Conservation (phyloP, 495 filamentous ascomycete genomes). For the Chaetomidium leptoderma region DNA sequence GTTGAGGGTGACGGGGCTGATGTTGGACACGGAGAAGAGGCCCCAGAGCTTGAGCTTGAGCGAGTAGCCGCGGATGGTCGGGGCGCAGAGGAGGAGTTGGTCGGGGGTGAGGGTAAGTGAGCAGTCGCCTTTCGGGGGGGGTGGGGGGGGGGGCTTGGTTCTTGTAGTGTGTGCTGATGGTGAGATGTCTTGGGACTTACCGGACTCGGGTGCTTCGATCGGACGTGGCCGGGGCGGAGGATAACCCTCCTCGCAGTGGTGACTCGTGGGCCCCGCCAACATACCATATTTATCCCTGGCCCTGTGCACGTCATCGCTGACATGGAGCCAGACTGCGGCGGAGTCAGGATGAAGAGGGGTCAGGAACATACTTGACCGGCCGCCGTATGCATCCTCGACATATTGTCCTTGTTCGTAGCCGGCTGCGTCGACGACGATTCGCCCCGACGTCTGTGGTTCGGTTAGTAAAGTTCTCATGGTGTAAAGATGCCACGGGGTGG, state of each 20-base stretch:
- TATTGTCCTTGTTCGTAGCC: not conserved
- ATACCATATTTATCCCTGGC: too few species aligned
- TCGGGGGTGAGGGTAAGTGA: not conserved
- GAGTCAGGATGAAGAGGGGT: not conserved
- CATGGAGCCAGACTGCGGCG: not conserved
- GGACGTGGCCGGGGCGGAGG: too few species aligned
- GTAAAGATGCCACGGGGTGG: not conserved
- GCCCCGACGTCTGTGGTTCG: not conserved
- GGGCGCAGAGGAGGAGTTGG: not conserved
- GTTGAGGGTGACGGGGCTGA: not conserved
- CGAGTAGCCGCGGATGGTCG: not conserved
- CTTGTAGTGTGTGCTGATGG: not conserved
- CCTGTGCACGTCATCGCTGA: not conserved
- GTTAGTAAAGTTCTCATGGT: not conserved
- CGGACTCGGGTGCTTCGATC: too few species aligned
- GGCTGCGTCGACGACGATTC: not conserved
- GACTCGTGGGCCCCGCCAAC: too few species aligned
- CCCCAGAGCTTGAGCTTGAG: constrained; percentile 1
- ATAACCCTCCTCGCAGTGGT: not conserved
- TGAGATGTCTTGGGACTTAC: too few species aligned
- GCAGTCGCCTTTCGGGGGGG: too few species aligned
- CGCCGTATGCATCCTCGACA: not conserved
- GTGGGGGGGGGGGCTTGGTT: too few species aligned
- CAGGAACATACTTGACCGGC: not conserved
- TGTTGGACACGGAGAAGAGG: not conserved